Evolutionary conservation across 257 asterid genomes (phyloP).

Genomic region (Solanum rostratum): DNA sequence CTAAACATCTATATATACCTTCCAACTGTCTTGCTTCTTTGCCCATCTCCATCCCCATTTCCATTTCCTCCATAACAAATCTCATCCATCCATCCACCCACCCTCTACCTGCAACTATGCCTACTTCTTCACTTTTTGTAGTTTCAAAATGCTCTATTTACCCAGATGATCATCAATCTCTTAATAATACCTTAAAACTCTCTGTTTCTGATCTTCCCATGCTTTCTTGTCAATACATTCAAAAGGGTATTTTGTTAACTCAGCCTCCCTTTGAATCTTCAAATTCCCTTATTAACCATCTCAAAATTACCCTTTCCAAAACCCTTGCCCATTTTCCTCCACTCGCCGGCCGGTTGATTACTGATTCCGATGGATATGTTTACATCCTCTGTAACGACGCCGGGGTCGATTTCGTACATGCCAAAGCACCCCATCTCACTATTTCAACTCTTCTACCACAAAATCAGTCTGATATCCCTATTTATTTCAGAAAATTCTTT

Average conservation of each 20-base stretch:
- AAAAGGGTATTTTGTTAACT: slow-evolving; percentile 72
- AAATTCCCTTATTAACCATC: slow-evolving; percentile 37
- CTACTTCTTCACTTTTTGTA: slow-evolving; percentile 51
- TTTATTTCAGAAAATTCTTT: slow-evolving; percentile 46
- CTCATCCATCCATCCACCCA: too few relatives aligned
- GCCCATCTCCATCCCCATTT: neutral
- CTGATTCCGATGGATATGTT: slow-evolving; percentile 52
- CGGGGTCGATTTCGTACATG: slow-evolving; percentile 67
- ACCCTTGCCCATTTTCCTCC: slow-evolving; percentile 72
- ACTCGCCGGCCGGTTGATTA: slow-evolving; percentile 75
- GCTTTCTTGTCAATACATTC: slow-evolving; percentile 94
- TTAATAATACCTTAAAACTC: slow-evolving; percentile 46
- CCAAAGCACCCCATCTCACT: slow-evolving; percentile 47
- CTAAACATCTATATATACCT: neutral
- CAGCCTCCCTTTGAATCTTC: slow-evolving; percentile 33
- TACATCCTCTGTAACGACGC: slow-evolving; percentile 48
- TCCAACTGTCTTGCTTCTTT: neutral
- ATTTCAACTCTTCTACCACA: slow-evolving; percentile 16
- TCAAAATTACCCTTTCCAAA: slow-evolving; percentile 56
- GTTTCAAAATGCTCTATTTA: slow-evolving; percentile 56
- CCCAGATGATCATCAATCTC: slow-evolving; percentile 35
- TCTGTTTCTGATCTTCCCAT: slow-evolving; percentile 95
- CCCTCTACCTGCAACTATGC: slow-evolving; percentile 17
- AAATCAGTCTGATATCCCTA: slow-evolving; percentile 34
- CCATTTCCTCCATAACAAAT: neutral